Percentiles rank a stretch among this genome's conserved stretches.
phyloP scores from a whole-genome alignment of 2,329 filamentous ascomycete species.

The Stemphylium lycopersici region DNA sequence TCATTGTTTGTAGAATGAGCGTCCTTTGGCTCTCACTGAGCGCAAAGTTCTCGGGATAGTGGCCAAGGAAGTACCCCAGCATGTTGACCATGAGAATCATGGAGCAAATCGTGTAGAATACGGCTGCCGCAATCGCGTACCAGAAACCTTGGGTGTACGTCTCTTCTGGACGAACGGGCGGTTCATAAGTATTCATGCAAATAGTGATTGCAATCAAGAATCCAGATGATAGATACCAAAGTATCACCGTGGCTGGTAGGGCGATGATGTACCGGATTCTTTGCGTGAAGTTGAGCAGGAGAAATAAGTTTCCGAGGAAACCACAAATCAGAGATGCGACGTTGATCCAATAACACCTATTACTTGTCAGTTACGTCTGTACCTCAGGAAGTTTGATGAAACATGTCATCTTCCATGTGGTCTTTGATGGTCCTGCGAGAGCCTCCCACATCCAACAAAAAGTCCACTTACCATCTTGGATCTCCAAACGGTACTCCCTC shows the following conservation, averaged over 20 bases:
- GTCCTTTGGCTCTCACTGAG: slow-evolving; percentile 83
- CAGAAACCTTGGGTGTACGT: slow-evolving; percentile 82
- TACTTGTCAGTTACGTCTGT: slow-evolving; percentile 32
- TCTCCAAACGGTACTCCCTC: slow-evolving; percentile 66
- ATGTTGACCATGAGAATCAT: slow-evolving; percentile 80
- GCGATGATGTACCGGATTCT: slow-evolving; percentile 80
- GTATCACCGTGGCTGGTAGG: slow-evolving; percentile 79
- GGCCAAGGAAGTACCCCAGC: slow-evolving; percentile 73
- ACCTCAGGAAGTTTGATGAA: too few relatives aligned
- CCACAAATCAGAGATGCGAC: slow-evolving; percentile 77
- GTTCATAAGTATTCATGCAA: slow-evolving; percentile 68
- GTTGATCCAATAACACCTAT: slow-evolving; percentile 73
- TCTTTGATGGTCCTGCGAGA: not conserved
- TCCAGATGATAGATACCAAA: slow-evolving; percentile 72
- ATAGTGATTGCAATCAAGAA: slow-evolving; percentile 71
- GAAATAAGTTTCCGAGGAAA: slow-evolving; percentile 77
- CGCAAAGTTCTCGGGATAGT: slow-evolving; percentile 79
- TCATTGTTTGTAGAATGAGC: slow-evolving; percentile 87
- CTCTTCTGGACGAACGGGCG: slow-evolving; percentile 55
- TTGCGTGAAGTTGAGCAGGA: slow-evolving; percentile 86
- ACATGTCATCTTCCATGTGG: not conserved
- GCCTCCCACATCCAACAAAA: not conserved
- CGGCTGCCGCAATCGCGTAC: slow-evolving; percentile 80
- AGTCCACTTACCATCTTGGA: slow-evolving; percentile 67
- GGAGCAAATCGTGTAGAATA: slow-evolving; percentile 79